These are phyloP conservation scores for Corymbia calophylla DNA, from an alignment of 441 rosid genomes.

Conservation along the genomic window DNA sequence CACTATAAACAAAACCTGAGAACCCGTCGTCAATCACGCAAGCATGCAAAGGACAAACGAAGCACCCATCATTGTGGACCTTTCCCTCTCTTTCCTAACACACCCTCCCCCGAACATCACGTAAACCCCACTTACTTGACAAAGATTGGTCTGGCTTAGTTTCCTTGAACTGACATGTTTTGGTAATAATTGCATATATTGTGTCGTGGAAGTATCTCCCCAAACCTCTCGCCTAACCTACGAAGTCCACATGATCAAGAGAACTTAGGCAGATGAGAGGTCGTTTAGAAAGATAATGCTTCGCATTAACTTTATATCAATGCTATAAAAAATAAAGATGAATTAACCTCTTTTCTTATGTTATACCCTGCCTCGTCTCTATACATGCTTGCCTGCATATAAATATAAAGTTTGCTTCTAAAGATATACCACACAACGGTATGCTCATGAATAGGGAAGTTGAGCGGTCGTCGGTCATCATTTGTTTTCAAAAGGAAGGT, in stretches of 20 bases:
- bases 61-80: constrained; percentile 20
- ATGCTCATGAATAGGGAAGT: neutral
- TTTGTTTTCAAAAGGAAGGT: neutral
- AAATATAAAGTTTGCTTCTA: neutral
- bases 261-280: neutral
- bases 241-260: neutral
- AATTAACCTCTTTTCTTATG: neutral
- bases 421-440: neutral
- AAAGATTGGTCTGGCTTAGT: neutral
- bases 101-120: neutral
- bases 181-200: neutral
- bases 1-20: neutral
- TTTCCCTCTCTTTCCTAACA: neutral
- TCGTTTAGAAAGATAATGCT: neutral
- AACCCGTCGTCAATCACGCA: constrained; percentile 77
- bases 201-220: neutral
- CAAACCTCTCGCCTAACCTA: neutral
- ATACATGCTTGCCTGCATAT: neutral
- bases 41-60: constrained; percentile 17
- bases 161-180: neutral
- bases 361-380: neutral
- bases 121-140: neutral
- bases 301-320: neutral
- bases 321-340: too few relatives aligned
- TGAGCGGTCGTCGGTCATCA: neutral